Base-by-base conservation (phyloP, 2,329 filamentous ascomycete genomes). In the Claviceps humidiphila region DNA sequence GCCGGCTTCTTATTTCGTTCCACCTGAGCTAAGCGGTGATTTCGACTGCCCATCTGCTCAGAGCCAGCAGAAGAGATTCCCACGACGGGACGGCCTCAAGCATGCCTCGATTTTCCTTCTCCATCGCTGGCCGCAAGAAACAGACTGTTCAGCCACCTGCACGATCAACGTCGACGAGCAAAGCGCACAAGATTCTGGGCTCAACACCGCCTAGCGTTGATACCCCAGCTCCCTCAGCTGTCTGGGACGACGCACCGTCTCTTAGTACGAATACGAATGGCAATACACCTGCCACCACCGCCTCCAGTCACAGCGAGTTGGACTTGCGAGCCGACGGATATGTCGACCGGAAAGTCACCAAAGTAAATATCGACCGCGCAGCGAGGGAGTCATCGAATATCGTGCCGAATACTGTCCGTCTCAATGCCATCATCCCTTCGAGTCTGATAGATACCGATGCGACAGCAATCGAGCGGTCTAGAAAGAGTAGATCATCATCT, bases 181-280 rank as follows among this genome's bases (percentile, higher is more conserved):
- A 78, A 59, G 75, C 72, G 1, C 74, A 77, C 57, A 74, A 71
- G 58, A 68, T 78, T 16, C 61, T 78, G 41, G 76, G 75, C 24
- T 70, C 70, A 4, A 66, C 69, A 26, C 69, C 71, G 5, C 65
- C 75, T 58, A 73, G 65, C 57, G 65, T 71, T 54, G 71, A 74
- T 55, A 61, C 67, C 8, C 57, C 63, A 4, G 57, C 61, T 56
- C 61, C 67, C 8, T 57, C 63, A 3, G 57, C 62, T 41, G 57
- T 58, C 42, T 76, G 74, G 72, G 73, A 77, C 50, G 60, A 66
- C 7, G 59, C 59, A 16, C 75, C 74, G 2, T 68, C 62, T 39
- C 67, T 70, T 9, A 69, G 64, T 42, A 73, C 75, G 56, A 74
- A 70, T 42, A 73, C 75, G 56, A 74, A 70, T 60, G 69, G 74